Evolutionary conservation across 495 filamentous ascomycete species (phyloP), one percentile per base, ranked within the genome.

Genomic region (Podospora fimiseda): DNA sequence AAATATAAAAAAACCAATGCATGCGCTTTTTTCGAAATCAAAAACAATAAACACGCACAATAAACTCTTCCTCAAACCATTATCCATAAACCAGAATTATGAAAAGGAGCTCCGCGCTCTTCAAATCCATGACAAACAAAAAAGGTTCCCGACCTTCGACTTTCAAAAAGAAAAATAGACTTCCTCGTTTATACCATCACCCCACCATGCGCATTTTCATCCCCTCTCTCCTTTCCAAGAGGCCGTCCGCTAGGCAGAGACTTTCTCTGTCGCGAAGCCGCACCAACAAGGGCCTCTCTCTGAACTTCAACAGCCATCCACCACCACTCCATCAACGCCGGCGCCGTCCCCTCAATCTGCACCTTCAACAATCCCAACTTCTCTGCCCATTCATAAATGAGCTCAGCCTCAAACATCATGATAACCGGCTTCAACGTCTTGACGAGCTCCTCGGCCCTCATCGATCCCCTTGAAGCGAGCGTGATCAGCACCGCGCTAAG

Each of bases 301-400:
- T 62, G 65, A 24, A 51, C 52, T 36, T 64, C 71, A 0, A 68
- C 64, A 4, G 63, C 69, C 30, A 75, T 67, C 84, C 85, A 90
- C 86, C 87, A 90, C 81, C 84, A 89, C 63, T 87, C 83, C 40
- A 63, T 65, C 11, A 78, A 72, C 5, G 60, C 72, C 67, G 80
- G 82, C 16, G 74, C 73, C 3, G 70, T 62, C 5, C 68, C 60
- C 9, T 51, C 64, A 16, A 63, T 54, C 43, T 63, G 67, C 51
- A 52, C 58, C 49, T 64, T 59, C 53, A 59, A 58, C 50, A 78
- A 55, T 1, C 80, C 82, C 40, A 79, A 68, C 23, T 69, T 49
- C 38, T 65, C 66, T 49, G 80, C 60, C 88, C 88, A 94, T n/a
- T 76, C 73, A 47, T 90, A 53, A 38, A 90, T 61, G 39, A 82